Evolutionary conservation across 352 stramenopile species (phyloP), one percentile per base, ranked within the genome.

Genomic region (Globisporangium yorkense): DNA sequence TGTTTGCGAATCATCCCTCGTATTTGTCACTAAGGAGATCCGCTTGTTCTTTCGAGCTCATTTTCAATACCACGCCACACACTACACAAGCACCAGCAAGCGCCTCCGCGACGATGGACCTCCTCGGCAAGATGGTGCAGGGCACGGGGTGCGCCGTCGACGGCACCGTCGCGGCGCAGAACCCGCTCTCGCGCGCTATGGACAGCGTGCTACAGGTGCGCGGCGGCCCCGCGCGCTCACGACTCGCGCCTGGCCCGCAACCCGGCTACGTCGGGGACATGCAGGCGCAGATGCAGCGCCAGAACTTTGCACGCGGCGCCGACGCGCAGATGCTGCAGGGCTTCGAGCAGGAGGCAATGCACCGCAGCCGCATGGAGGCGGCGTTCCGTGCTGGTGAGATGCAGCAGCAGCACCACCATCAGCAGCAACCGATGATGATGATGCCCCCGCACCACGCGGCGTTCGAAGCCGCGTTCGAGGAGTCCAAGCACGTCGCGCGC

Each of bases 61-160:
- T 29, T 48, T 48, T 29, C 20, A 21, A 27, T 29, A 27, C 35
- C 51, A n/a, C 21, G 18, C 37, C 45, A 37, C 12, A 24, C 24
- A 51, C 51, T 21, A 2, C 29, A 39, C 13, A 13, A 12, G 33
- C 47, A 37, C 10, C 7, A 29, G 5, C 20, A 29, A 21, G 18
- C 20, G 43, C 18, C 15, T n/a, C 7, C 21, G 48, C 44, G 15
- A 66, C 24, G 41, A 94, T 94, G 84, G 84, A 94, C 67, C 69
- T 94, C 27, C 62, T 94, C 24, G 75, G 81, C 51, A 94, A 94
- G 70, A 84, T 94, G 65, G 78, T 92, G 58, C 78, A 89, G 59
- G 82, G 82, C 52, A 75, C 71, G n/a, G 85, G 85, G 27, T 94
- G 85, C 66, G 70, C 72, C 51, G 83, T 87, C 29, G 85, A 94